Evolutionary conservation across 2,329 filamentous ascomycete species (phyloP), one percentile per base, ranked within the genome.

Genomic region (Aureobasidium leucospermi): DNA sequence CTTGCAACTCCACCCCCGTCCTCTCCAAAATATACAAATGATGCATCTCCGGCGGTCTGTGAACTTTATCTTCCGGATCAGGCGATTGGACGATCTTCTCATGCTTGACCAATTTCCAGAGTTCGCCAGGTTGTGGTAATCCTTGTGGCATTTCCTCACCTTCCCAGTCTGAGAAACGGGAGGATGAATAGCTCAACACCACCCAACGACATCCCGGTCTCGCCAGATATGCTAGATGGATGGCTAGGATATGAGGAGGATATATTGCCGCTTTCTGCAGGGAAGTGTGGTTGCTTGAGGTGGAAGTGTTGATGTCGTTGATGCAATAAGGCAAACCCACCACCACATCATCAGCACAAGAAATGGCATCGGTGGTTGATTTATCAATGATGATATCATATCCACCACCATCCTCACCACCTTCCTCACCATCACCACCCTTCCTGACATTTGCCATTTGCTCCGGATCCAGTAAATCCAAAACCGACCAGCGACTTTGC

Each of bases 311-410:
- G 38, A 16, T n/a, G 2, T 5, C 13, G 23, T 42, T 31, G 11
- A 47, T 16, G 10, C 7, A 8, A 48, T 58, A 58, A 38, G 55
- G 55, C 11, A 48, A 4, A 0, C 15, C 19, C 8, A 58, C 7
- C 1, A n/a, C 4, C 2, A 58, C 43, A 29, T 58, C 55, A 3
- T 34, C 31, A 6, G 43, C 42, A n/a, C 55, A 58, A 1, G 55
- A 48, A 6, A 58, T 58, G 1, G 55, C 55, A 36, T 58, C 55
- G 2, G 41, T 47, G 3, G 55, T 58, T 11, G 55, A 58, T 15
- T 58, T 58, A 9, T 58, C 55, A 5, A 58, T 7, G 2, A 58
- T 48, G 11, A 48, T 10, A 48, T 58, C 55, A 10, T 48, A 58
- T 4, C 6, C 7, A 5, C 19, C 31, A 39, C 9, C 10, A 5